Conservation (phyloP, 2,329 filamentous ascomycete genomes). For the Colletotrichum magnum region DNA sequence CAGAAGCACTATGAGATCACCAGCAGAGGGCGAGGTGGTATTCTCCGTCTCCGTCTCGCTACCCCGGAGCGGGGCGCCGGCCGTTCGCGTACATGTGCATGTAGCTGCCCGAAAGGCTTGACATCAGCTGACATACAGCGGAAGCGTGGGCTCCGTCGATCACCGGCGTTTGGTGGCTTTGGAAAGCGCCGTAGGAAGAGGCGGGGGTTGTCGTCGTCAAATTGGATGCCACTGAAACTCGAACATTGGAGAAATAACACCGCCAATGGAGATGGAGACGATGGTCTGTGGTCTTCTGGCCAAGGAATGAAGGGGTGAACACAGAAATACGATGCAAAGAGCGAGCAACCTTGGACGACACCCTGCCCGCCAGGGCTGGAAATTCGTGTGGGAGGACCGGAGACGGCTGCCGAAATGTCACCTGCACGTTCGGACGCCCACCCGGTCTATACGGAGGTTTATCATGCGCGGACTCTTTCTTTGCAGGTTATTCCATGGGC, state of each 20-base stretch:
- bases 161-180: constrained; percentile 22
- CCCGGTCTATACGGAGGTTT: constrained; percentile 5
- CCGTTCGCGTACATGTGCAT: background rate
- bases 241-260: background rate
- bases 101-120: background rate
- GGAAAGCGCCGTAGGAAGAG: background rate
- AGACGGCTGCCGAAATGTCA: background rate
- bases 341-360: background rate
- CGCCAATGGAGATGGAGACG: background rate
- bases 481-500: no score
- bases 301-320: background rate
- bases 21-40: background rate
- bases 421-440: constrained; percentile 13
- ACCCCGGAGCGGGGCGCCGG: no score
- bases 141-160: background rate
- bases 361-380: background rate
- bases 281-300: background rate
- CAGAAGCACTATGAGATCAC: background rate
- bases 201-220: background rate
- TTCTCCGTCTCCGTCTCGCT: background rate
- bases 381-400: background rate
- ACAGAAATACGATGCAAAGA: background rate
- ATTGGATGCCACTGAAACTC: background rate
- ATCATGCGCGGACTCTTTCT: background rate
- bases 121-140: background rate